Conservation (phyloP, 2,329 filamentous ascomycete species). For the Fusarium papillatum region DNA sequence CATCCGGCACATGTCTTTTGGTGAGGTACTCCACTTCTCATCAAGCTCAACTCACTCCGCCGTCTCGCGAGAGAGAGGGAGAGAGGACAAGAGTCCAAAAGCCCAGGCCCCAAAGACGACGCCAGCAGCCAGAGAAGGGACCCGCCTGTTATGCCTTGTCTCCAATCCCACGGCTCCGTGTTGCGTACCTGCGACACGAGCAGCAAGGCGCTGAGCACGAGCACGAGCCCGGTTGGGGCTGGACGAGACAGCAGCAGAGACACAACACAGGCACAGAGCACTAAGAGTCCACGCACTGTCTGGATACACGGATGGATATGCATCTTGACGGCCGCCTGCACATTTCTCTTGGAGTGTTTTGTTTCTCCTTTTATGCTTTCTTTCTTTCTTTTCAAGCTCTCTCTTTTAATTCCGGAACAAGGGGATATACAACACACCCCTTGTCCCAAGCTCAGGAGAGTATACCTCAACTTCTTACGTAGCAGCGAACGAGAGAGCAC, state of each 20-base stretch:
- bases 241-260: conserved; percentile 26
- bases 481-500: not conserved
- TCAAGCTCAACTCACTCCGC: conserved; percentile 22
- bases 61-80: conserved; percentile 9
- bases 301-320: conserved; percentile 17
- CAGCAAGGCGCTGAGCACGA: conserved; percentile 24
- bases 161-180: conserved; percentile 32
- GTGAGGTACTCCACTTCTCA: conserved; percentile 26
- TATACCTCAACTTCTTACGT: not conserved
- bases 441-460: conserved; percentile 5
- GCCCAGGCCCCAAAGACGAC: conserved; percentile 19
- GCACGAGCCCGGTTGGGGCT: conserved; percentile 28
- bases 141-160: conserved; percentile 33
- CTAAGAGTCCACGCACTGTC: conserved; percentile 22
- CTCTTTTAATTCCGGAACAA: not conserved
- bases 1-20: conserved; percentile 13
- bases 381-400: not conserved
- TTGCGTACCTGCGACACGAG: conserved; percentile 22
- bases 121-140: conserved; percentile 11
- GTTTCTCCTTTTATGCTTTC: not conserved
- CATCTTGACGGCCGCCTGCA: conserved; percentile 9
- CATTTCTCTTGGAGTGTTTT: conserved; percentile 2
- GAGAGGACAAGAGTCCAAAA: conserved; percentile 10
- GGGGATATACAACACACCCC: not conserved
- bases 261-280: conserved; percentile 1